These are phyloP conservation scores for Aphanocladium album DNA, from an alignment of 2,329 filamentous ascomycete species.

Conservation along the genomic window DNA sequence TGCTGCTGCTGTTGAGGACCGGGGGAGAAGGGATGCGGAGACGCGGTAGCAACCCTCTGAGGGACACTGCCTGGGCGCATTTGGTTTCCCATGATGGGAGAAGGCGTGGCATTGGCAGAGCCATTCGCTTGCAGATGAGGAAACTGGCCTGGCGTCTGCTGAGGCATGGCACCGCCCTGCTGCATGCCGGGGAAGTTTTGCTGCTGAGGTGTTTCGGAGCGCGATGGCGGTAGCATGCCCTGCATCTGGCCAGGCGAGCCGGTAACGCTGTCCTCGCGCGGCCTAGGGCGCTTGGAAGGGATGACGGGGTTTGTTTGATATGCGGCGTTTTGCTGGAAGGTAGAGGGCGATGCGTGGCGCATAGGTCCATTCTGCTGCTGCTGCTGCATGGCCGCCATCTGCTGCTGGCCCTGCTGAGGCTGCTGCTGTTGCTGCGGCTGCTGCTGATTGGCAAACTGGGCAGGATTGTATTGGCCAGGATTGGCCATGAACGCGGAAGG, in stretches of 20 bases:
- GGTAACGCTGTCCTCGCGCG: constrained; percentile 76
- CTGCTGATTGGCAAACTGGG: constrained; percentile 53
- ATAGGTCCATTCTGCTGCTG: constrained; percentile 63
- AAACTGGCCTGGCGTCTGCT: constrained; percentile 63
- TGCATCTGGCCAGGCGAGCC: constrained; percentile 75
- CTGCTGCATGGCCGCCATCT: constrained; percentile 55
- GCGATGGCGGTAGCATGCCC: constrained; percentile 71
- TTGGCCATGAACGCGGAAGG: constrained; percentile 59
- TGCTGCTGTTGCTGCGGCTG: constrained; percentile 20
- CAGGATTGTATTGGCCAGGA: constrained; percentile 55
- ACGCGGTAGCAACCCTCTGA: constrained; percentile 83
- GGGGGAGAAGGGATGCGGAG: constrained; percentile 84
- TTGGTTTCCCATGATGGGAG: constrained; percentile 85
- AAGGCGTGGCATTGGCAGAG: constrained; percentile 81
- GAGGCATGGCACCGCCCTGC: constrained; percentile 55
- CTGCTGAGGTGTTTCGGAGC: constrained; percentile 88
- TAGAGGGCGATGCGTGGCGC: constrained; percentile 73
- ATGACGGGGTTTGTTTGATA: constrained; percentile 84
- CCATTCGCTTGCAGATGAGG: constrained; percentile 78
- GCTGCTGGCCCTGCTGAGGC: constrained; percentile 28
- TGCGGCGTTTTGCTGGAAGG: constrained; percentile 62
- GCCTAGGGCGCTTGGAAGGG: constrained; percentile 81
- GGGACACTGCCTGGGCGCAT: constrained; percentile 64
- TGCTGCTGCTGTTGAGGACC: constrained; percentile 59
- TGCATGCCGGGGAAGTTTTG: constrained; percentile 67